Percentiles rank a stretch among this genome's conserved stretches.
phyloP scores from a whole-genome alignment of 2,329 filamentous ascomycete genomes.

The Colletotrichum sidae region DNA sequence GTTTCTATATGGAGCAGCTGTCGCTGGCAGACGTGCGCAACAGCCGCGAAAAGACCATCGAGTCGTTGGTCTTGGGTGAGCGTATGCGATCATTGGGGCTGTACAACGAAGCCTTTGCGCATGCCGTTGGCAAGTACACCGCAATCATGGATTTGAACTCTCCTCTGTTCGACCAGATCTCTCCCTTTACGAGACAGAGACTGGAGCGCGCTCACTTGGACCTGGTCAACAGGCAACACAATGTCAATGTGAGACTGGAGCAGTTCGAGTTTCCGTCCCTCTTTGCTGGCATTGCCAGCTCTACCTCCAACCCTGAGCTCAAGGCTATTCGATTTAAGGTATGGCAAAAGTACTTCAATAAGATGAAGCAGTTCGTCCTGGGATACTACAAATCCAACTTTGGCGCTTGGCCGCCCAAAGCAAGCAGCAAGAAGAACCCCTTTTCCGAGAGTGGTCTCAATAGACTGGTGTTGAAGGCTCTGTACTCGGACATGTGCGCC shows the following conservation, averaged over 20 bases:
- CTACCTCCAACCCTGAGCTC: conserved; percentile 80
- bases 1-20: conserved; percentile 81
- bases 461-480: conserved; percentile 80
- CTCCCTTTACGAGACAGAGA: conserved; percentile 77
- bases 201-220: conserved; percentile 86
- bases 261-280: conserved; percentile 92
- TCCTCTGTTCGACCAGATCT: conserved; percentile 78
- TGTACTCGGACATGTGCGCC: conserved; percentile 88
- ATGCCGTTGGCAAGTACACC: conserved; percentile 88
- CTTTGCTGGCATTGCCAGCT: conserved; percentile 89
- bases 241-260: conserved; percentile 78
- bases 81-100: conserved; percentile 83
- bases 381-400: conserved; percentile 72
- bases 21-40: conserved; percentile 81
- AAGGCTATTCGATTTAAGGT: conserved; percentile 84
- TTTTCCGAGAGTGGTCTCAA: conserved; percentile 90
- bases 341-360: conserved; percentile 81
- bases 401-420: conserved; percentile 88
- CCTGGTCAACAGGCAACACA: conserved; percentile 77
- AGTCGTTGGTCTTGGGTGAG: conserved; percentile 90
- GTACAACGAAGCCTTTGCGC: conserved; percentile 92
- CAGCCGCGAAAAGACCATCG: conserved; percentile 89
- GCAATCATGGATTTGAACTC: conserved; percentile 75
- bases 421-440: conserved; percentile 89
- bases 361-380: conserved; percentile 79